Evolutionary conservation across 331 rosid genomes (phyloP), one percentile per base, ranked within the genome.

Genomic region (Malus hybrid): DNA sequence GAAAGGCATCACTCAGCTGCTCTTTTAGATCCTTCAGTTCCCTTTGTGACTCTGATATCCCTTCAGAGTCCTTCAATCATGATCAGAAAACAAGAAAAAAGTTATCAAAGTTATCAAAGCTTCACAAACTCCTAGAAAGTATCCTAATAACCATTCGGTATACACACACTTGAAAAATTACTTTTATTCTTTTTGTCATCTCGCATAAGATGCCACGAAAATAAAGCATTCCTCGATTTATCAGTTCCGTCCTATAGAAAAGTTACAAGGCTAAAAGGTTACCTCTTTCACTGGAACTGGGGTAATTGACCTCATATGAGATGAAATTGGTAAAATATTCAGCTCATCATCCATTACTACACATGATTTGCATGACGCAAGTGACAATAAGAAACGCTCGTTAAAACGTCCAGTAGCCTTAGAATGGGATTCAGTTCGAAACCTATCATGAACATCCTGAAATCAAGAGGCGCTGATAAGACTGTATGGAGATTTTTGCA

Each of bases 361-460:
- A 29, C 96, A 94, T 6, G 96, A 86, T 87, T 85, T 94, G 81
- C 97, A 90, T 14, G 96, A 94, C 50, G 97, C 97, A 72, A 92
- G 79, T 24, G 99, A 94, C 60, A 94, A 83, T 76, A 94, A 84
- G 85, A 94, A 94, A 57, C 99, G 97, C 71, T 94, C 99, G 82
- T 94, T 94, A 78, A 94, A 94, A 32, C 99, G 95, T 62, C 91
- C 90, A 76, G 91, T 24, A 69, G 96, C 86, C 80, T 88, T 89
- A 33, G 87, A 76, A 79, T 94, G 99, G 29, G 99, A 92, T 80
- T 94, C 99, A 31, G 99, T 94, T 83, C 97, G 89, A 84, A 87
- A 94, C 73, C 99, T 88, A 31, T 88, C 93, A 22, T 94, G 99
- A 61, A 91, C 96, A 84, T 94, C 99, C 99, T 94, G 90, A 82